These are phyloP conservation scores for Pythium aristosporum DNA, from an alignment of 352 stramenopile genomes.

Conservation along the genomic window DNA sequence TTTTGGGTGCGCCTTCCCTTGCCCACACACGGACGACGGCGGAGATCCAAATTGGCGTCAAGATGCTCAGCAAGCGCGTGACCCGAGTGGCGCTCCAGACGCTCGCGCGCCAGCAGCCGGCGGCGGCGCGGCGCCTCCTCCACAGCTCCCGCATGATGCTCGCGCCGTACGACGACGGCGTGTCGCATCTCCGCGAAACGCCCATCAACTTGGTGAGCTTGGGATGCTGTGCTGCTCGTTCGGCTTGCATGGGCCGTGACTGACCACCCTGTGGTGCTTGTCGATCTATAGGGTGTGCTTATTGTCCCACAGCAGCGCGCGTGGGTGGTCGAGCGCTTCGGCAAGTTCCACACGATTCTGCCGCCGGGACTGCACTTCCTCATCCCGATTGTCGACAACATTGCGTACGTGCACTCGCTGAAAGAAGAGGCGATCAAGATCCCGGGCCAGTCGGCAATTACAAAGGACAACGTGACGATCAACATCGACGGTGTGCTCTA, in stretches of 20 bases:
- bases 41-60: slow-evolving; percentile 10
- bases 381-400: slow-evolving; percentile 88
- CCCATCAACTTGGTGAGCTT: slow-evolving; percentile 28
- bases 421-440: slow-evolving; percentile 93
- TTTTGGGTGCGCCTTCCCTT: not conserved
- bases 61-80: slow-evolving; percentile 24
- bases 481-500: slow-evolving; percentile 92
- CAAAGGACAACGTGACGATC: slow-evolving; percentile 91
- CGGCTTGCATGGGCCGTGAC: not conserved
- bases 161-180: slow-evolving; percentile 23
- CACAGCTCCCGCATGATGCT: slow-evolving; percentile 25
- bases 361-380: slow-evolving; percentile 88
- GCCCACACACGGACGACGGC: slow-evolving; percentile 2
- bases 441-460: slow-evolving; percentile 88
- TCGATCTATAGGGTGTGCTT: slow-evolving; percentile 55
- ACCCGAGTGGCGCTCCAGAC: slow-evolving; percentile 17
- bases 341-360: slow-evolving; percentile 88
- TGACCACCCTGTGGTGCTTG: not conserved
- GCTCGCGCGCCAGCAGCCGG: slow-evolving; percentile 8
- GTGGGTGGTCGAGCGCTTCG: slow-evolving; percentile 91
- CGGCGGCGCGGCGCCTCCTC: slow-evolving; percentile 16
- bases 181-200: slow-evolving; percentile 27
- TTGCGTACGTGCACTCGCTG: slow-evolving; percentile 91
- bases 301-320: slow-evolving; percentile 88
- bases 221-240: not conserved